phyloP scores from a whole-genome alignment of 768 basidiomycete species.

The Xerocomellus intermedius region DNA sequence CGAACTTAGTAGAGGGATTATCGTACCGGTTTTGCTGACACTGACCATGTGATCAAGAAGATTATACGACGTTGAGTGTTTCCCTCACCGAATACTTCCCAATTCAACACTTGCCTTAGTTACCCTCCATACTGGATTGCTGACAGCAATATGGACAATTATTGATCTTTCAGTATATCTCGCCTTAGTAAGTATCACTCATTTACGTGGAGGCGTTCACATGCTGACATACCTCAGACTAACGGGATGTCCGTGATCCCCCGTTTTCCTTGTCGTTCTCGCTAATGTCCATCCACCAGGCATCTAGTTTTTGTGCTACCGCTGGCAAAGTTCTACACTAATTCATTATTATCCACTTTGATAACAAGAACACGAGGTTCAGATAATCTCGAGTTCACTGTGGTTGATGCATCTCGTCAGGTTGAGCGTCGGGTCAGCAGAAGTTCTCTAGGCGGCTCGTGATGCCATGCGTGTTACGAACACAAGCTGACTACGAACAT shows the following conservation, averaged over 20 bases:
- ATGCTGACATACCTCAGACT: conserved; percentile 18
- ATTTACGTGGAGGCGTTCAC: background rate
- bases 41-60: conserved; percentile 37
- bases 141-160: conserved; percentile 39
- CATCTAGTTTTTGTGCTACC: conserved; percentile 33
- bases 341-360: conserved; percentile 35
- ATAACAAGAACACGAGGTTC: conserved; percentile 28
- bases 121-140: conserved; percentile 39
- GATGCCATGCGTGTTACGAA: background rate
- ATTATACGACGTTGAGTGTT: conserved; percentile 33
- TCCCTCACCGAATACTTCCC: background rate
- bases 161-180: conserved; percentile 32
- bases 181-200: conserved; percentile 14
- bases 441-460: background rate
- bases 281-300: conserved; percentile 8
- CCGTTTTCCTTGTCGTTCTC: background rate
- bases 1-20: conserved; percentile 30
- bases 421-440: conserved; percentile 20
- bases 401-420: conserved; percentile 22
- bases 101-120: conserved; percentile 21
- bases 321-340: conserved; percentile 36
- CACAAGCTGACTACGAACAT: conserved; percentile 7
- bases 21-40: conserved; percentile 37
- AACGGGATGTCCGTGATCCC: conserved; percentile 17
- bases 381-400: conserved; percentile 18